Conservation (phyloP, 2,329 filamentous ascomycete genomes). For the Massarina eburnea region DNA sequence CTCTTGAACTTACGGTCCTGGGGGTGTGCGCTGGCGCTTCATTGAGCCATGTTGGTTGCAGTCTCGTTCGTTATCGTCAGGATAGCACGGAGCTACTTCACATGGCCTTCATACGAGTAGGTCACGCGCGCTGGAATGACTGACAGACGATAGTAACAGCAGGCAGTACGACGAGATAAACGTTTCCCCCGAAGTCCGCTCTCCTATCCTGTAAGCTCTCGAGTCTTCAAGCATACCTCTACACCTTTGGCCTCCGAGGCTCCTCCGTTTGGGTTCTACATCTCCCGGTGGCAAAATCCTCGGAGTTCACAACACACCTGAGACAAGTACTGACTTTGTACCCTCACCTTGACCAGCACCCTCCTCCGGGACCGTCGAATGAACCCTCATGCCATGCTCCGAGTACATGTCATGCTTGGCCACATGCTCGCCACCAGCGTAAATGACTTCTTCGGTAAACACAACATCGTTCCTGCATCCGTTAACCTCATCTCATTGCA, state of each 20-base stretch:
- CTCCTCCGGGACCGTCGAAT: constrained; percentile 59
- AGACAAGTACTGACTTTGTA: not conserved
- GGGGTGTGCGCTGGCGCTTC: constrained; percentile 58
- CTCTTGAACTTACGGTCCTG: constrained; percentile 55
- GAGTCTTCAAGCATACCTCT: too few relatives aligned
- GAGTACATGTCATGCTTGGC: constrained; percentile 60
- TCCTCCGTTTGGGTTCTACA: too few relatives aligned
- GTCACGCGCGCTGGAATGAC: not conserved
- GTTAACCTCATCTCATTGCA: constrained; percentile 61
- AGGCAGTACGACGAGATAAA: constrained; percentile 59
- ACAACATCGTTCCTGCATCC: constrained; percentile 46
- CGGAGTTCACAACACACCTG: not conserved
- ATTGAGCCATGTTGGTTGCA: constrained; percentile 61
- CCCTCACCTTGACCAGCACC: constrained; percentile 51
- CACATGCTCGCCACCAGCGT: constrained; percentile 59
- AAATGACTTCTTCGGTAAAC: constrained; percentile 51
- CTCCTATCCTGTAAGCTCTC: not conserved
- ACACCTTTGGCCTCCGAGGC: too few relatives aligned
- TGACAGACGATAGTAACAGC: not conserved
- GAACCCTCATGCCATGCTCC: constrained; percentile 56
- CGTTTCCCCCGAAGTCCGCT: constrained; percentile 3
- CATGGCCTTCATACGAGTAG: constrained; percentile 53
- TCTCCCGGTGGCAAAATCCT: too few relatives aligned
- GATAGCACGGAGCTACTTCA: constrained; percentile 56
- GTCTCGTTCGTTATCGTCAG: constrained; percentile 59